Percentiles rank a stretch among this genome's conserved stretches.
These are phyloP conservation scores for Parastagonospora avenae DNA, from an alignment of 2,329 filamentous ascomycete genomes.

Conservation along the genomic window DNA sequence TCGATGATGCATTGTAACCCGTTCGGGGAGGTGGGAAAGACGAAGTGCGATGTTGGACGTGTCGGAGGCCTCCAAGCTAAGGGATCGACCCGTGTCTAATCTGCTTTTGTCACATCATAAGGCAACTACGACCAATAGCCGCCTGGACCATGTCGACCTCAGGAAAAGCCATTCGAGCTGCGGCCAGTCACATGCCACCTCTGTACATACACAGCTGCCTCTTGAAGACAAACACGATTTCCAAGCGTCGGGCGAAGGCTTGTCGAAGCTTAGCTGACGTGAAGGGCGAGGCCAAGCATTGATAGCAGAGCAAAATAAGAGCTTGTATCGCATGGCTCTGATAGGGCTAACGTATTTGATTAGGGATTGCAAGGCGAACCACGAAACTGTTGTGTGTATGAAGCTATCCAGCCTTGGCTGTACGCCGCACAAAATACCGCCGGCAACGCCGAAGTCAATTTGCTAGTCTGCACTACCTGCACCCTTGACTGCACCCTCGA, in stretches of 20 bases:
- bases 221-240: neutral
- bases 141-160: neutral
- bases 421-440: neutral
- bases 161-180: neutral
- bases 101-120: neutral
- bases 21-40: constrained; percentile 27
- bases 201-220: neutral
- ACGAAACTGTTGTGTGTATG: neutral
- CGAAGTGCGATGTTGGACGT: neutral
- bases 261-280: neutral
- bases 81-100: constrained; percentile 5
- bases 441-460: neutral
- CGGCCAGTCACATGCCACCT: neutral
- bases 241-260: neutral
- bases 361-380: neutral
- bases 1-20: constrained; percentile 5
- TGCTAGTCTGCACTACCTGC: constrained; percentile 18
- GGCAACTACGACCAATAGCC: neutral
- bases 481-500: constrained; percentile 64
- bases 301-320: neutral
- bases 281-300: neutral
- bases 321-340: neutral
- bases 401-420: constrained; percentile 1
- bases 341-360: neutral
- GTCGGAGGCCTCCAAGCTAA: neutral